A percentile compares a stretch with the other conserved stretches of the same genome.
These are phyloP conservation scores for Arctium lappa DNA, from an alignment of 129 eudicot species.

Conservation along the genomic window DNA sequence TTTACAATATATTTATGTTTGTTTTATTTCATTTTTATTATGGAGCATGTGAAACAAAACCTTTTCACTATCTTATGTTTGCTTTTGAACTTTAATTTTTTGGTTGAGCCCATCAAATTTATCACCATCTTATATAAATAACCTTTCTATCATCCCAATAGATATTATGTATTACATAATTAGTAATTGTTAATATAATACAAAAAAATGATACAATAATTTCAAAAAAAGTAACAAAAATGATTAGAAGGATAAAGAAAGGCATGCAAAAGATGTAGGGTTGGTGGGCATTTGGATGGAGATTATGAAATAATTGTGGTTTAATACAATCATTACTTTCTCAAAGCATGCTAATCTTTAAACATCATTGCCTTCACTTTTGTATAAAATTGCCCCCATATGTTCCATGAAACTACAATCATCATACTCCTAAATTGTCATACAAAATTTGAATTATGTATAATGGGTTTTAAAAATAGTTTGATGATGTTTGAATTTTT, in stretches of 20 bases:
- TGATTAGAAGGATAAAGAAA: constrained; percentile 3
- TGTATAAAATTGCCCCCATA: neutral
- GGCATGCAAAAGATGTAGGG: constrained; percentile 25
- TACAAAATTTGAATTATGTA: neutral
- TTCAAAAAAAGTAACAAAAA: neutral
- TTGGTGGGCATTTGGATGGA: constrained; percentile 27
- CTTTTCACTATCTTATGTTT: too few species aligned
- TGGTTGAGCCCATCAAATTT: neutral
- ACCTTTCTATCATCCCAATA: neutral
- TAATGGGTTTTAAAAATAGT: neutral
- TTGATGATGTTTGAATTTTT: neutral
- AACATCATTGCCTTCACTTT: constrained; percentile 11
- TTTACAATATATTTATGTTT: too few species aligned
- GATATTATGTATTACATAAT: too few species aligned
- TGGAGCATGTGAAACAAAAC: too few species aligned
- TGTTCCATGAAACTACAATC: neutral
- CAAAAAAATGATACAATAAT: neutral
- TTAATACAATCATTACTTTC: constrained; percentile 25
- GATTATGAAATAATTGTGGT: constrained; percentile 28
- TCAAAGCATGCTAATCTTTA: constrained; percentile 32
- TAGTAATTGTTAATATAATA: neutral
- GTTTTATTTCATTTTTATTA: too few species aligned
- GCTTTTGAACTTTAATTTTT: neutral
- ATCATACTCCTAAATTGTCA: neutral
- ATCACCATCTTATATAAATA: neutral